These are phyloP conservation scores for Colletotrichum sp. DNA, from an alignment of 2,329 filamentous ascomycete genomes.

Conservation along the genomic window DNA sequence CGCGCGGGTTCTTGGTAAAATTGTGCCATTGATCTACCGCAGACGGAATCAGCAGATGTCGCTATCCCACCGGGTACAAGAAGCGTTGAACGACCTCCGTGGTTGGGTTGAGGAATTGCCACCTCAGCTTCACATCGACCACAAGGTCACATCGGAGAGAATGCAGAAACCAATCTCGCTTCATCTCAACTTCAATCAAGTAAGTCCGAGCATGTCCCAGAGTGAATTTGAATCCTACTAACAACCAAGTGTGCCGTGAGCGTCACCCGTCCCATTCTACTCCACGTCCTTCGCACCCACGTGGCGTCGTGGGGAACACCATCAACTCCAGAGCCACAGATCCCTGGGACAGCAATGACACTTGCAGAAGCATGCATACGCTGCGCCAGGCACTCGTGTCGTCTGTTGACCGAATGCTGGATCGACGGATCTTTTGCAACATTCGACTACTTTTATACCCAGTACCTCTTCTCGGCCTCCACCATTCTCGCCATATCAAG, in stretches of 20 bases:
- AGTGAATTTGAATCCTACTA: accelerated
- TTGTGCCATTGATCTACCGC: constrained; percentile 36
- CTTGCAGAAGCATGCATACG: constrained; percentile 49
- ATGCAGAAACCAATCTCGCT: constrained; percentile 33
- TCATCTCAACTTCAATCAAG: constrained; percentile 36
- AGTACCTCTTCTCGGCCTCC: constrained; percentile 51
- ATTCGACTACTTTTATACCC: constrained; percentile 51
- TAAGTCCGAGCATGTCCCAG: accelerated
- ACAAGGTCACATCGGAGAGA: constrained; percentile 6
- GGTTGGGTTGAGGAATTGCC: constrained; percentile 35
- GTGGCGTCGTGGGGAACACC: constrained; percentile 26
- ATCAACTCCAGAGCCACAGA: constrained; percentile 22
- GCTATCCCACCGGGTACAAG: constrained; percentile 35
- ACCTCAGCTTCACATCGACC: constrained; percentile 32
- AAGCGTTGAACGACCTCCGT: constrained; percentile 32
- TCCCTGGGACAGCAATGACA: constrained; percentile 37
- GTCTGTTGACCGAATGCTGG: constrained; percentile 47
- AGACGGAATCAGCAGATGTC: constrained; percentile 30
- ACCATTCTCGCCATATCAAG: constrained; percentile 49
- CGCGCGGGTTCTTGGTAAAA: constrained; percentile 32
- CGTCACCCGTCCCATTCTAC: constrained; percentile 37
- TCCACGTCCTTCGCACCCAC: constrained; percentile 35
- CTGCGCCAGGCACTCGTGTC: constrained; percentile 48
- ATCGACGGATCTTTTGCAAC: constrained; percentile 50
- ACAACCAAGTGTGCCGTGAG: constrained; percentile 32